Conservation (phyloP, 1,139 yeast genomes). For the Blastobotrys elegans region DNA sequence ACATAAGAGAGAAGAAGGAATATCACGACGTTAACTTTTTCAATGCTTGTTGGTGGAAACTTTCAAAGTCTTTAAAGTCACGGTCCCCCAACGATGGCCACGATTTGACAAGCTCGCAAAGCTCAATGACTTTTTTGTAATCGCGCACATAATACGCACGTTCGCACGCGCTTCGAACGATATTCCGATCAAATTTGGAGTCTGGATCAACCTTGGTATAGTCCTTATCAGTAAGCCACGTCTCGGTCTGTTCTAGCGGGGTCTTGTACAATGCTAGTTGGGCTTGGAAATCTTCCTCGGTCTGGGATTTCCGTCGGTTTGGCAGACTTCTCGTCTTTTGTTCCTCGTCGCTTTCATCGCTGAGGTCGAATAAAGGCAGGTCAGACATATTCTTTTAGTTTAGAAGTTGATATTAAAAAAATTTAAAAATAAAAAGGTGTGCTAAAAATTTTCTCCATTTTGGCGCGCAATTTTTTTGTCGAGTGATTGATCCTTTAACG, state of each 20-base stretch:
- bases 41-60: neutral
- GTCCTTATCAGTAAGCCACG: constrained; percentile 21
- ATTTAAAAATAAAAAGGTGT: no score
- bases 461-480: no score
- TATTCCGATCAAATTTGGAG: constrained; percentile 28
- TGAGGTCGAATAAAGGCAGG: neutral
- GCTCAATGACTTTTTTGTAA: constrained; percentile 26
- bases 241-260: constrained; percentile 27
- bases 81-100: constrained; percentile 16
- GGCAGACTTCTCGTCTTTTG: constrained; percentile 5
- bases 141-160: constrained; percentile 31
- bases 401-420: neutral
- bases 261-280: constrained; percentile 29
- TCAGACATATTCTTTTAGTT: neutral
- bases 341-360: neutral
- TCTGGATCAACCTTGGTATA: constrained; percentile 14
- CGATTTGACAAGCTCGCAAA: constrained; percentile 20
- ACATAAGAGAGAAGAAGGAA: neutral
- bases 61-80: constrained; percentile 6
- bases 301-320: constrained; percentile 31
- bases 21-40: neutral
- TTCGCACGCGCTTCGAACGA: constrained; percentile 34
- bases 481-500: no score
- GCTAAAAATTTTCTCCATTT: no score
- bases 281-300: constrained; percentile 29